These are phyloP conservation scores for Phaeodactylum tricornutum DNA, from an alignment of 108 stramenopile genomes.

Conservation along the genomic window DNA sequence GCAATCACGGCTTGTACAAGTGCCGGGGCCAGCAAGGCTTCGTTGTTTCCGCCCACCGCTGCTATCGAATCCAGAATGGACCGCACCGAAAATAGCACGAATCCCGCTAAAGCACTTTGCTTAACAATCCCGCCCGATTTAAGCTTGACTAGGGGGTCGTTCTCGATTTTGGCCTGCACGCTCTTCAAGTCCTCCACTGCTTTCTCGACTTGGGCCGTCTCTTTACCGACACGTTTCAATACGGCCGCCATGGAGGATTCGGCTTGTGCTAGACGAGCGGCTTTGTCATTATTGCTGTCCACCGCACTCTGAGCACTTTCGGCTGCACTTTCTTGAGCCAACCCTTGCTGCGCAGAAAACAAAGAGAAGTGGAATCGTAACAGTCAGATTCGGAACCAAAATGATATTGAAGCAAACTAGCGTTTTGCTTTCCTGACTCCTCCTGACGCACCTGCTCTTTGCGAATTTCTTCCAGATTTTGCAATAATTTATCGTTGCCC, in stretches of 20 bases:
- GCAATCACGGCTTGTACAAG: slow-evolving; percentile 24
- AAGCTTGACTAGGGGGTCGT: slow-evolving; percentile 21
- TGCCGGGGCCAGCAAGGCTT: slow-evolving; percentile 5
- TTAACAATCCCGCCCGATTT: slow-evolving; percentile 33
- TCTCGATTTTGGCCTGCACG: slow-evolving; percentile 25
- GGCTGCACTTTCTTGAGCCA: slow-evolving; percentile 26
- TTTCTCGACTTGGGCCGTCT: slow-evolving; percentile 30
- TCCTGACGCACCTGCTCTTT: slow-evolving; percentile 35
- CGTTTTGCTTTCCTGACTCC: background rate
- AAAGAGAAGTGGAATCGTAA: background rate
- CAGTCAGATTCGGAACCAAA: background rate
- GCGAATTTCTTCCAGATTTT: slow-evolving; percentile 37
- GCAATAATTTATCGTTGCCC: slow-evolving; percentile 33
- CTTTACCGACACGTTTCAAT: slow-evolving; percentile 30
- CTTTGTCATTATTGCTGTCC: slow-evolving; percentile 12
- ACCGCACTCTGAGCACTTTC: slow-evolving; percentile 10
- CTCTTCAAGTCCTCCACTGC: slow-evolving; percentile 36
- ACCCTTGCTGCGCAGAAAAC: slow-evolving; percentile 13
- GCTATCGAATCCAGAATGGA: slow-evolving; percentile 24
- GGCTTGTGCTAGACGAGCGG: slow-evolving; percentile 28
- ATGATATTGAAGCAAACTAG: background rate
- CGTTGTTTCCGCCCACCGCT: slow-evolving; percentile 2
- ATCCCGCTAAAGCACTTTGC: slow-evolving; percentile 34
- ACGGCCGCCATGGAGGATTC: slow-evolving; percentile 35
- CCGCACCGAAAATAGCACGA: slow-evolving; percentile 38